Percentiles rank a stretch among this genome's conserved stretches.
phyloP scores from a whole-genome alignment of 73 alveolate species.

The Breviolum minutum region DNA sequence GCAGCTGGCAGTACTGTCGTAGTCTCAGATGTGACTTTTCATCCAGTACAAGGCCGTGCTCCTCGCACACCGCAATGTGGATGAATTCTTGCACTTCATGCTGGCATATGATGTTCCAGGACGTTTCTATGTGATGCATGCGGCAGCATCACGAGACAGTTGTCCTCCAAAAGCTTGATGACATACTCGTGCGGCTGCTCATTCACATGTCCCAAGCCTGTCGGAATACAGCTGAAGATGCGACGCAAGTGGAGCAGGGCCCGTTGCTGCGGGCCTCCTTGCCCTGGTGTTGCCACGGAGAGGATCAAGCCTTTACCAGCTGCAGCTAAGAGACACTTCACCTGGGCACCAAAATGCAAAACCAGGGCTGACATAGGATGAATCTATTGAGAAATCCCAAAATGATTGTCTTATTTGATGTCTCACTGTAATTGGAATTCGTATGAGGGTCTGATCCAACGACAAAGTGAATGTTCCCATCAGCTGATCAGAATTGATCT shows the following conservation, averaged over 20 bases:
- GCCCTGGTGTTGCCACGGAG: conserved; percentile 61
- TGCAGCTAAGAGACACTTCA: conserved; percentile 63
- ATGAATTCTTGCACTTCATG: no score
- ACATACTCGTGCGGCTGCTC: conserved; percentile 92
- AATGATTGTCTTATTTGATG: no score
- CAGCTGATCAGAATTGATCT: no score
- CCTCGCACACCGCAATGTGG: background rate
- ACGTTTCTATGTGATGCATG: no score
- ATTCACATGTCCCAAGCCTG: conserved; percentile 83
- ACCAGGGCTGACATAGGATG: background rate
- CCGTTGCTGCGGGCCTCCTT: conserved; percentile 35
- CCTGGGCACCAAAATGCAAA: background rate
- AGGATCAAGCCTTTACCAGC: conserved; percentile 49
- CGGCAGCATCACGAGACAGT: background rate
- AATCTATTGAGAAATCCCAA: background rate
- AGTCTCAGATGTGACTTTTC: conserved; percentile 55
- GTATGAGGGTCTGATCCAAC: no score
- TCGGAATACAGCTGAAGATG: background rate
- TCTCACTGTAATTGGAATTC: no score
- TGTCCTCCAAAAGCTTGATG: conserved; percentile 19
- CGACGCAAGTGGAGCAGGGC: background rate
- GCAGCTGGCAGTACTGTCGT: conserved; percentile 76
- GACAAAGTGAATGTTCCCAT: no score
- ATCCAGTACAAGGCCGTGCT: conserved; percentile 43
- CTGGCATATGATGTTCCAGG: no score